Evolutionary conservation across 192 early-diverging fungal species (phyloP), one percentile per base, ranked within the genome.

Genomic region (Irineochytrium annulatum): DNA sequence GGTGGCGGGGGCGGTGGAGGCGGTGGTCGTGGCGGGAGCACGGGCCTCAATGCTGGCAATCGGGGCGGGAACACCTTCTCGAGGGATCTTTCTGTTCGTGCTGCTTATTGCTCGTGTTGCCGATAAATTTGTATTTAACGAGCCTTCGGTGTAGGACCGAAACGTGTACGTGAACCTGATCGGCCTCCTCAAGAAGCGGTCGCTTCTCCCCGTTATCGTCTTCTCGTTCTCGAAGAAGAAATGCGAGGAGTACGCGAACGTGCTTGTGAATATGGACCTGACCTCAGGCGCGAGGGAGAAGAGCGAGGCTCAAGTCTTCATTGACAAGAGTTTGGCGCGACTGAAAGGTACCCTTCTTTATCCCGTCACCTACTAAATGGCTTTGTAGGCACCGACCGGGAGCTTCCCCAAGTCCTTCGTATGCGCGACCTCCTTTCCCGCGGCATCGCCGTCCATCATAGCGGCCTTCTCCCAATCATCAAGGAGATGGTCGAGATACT

Each of bases 401-500:
- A 86, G 52, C 73, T 99, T 43, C 94, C 94, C 3, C 96, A 99
- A 75, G 83, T 99, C 39, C 55, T 86, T 13, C 83, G 85, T 19
- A 91, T 93, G 77, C 77, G 87, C 22, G 89, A 91, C 28, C 72
- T 95, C 63, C 73, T 99, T 29, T 77, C 75, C 55, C 87, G 93
- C 53, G 96, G 96, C 34, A 93, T 99, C 56, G 96, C 90, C 6
- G 93, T 99, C 19, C 96, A 99, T 79, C 96, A 99, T 67, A 85
- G 91, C 55, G 96, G 96, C 35, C 79, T 96, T 34, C 80, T 99
- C 52, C 96, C 96, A 4, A 95, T 99, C 63, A 81, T 99, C 53
- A 99, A 99, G 74, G 96, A 99, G 74, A 89, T 95, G 62, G 94
- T 99, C 3, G 96, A 99, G 71, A 93, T 97, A 37, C 59, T 97